A percentile compares a stretch with the other conserved stretches of the same genome.
Evolutionary conservation across 2,329 filamentous ascomycete genomes (phyloP).

Genomic region (Apiospora aurea): DNA sequence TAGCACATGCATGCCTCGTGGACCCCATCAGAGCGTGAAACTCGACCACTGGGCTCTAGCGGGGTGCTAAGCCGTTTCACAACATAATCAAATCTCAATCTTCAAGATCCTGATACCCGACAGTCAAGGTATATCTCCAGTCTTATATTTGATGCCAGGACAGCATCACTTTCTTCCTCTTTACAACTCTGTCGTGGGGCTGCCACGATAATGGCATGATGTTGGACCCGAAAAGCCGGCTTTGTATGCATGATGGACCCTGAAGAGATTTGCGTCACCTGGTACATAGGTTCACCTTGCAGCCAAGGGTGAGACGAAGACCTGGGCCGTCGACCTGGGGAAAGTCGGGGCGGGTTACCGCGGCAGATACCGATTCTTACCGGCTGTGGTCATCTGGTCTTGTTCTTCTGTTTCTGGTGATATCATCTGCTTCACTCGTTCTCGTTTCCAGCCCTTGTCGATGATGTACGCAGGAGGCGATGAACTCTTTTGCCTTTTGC

Average conservation of each 20-base stretch:
- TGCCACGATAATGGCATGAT: not conserved
- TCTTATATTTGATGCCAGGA: not conserved
- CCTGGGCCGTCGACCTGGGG: not conserved
- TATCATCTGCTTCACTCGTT: not conserved
- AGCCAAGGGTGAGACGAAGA: not conserved
- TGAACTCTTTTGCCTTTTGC: not conserved
- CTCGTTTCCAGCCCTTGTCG: not conserved
- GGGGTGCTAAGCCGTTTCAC: constrained; percentile 1
- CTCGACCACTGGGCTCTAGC: not conserved
- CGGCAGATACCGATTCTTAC: not conserved
- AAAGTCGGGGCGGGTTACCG: not conserved
- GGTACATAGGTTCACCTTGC: not conserved
- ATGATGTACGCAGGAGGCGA: not conserved
- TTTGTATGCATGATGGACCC: not conserved
- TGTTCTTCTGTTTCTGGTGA: not conserved
- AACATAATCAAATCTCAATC: not conserved
- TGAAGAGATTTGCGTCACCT: not conserved
- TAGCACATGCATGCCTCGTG: not conserved
- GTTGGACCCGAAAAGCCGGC: not conserved
- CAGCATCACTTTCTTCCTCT: not conserved
- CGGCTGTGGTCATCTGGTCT: not conserved
- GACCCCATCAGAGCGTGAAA: not conserved
- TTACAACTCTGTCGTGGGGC: not conserved
- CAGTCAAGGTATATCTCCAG: not conserved
- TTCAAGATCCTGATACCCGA: not conserved